phyloP scores from a whole-genome alignment of 2,329 filamentous ascomycete genomes.

The Aspergillus clavatus region DNA sequence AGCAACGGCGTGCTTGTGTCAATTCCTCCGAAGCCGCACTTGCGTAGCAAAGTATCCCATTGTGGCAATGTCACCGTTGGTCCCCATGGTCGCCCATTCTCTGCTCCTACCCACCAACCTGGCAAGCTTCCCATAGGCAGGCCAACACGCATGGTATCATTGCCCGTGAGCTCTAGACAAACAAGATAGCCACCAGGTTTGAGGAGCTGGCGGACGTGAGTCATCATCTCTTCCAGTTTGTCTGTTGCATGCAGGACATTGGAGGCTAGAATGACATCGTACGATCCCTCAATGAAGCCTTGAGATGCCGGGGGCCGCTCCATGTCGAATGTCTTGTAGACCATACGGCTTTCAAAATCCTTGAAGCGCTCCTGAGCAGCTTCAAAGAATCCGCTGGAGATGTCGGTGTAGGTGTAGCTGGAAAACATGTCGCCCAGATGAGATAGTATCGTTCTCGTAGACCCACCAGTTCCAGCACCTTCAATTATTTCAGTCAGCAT shows the following conservation, averaged over 20 bases:
- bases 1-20: constrained; percentile 10
- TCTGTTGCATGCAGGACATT: too few species aligned
- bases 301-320: too few species aligned
- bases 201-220: too few species aligned
- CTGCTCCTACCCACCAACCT: constrained; percentile 8
- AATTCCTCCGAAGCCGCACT: constrained; percentile 29
- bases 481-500: constrained; percentile 1
- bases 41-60: constrained; percentile 27
- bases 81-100: constrained; percentile 18
- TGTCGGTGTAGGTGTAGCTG: constrained; percentile 45
- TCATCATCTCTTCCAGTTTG: too few species aligned
- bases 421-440: constrained; percentile 24
- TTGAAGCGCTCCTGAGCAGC: too few species aligned
- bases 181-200: neutral
- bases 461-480: constrained; percentile 41
- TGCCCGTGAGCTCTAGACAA: neutral
- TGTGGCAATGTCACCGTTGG: constrained; percentile 21
- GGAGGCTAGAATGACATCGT: too few species aligned
- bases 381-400: constrained; percentile 41
- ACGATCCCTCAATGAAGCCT: too few species aligned
- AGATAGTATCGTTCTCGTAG: constrained; percentile 36
- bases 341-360: too few species aligned
- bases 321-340: too few species aligned
- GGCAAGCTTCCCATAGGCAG: neutral
- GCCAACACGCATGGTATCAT: neutral